phyloP scores from a whole-genome alignment of 225 moss, liverwort and hornwort species.

The Physcomitrellopsis africana region DNA sequence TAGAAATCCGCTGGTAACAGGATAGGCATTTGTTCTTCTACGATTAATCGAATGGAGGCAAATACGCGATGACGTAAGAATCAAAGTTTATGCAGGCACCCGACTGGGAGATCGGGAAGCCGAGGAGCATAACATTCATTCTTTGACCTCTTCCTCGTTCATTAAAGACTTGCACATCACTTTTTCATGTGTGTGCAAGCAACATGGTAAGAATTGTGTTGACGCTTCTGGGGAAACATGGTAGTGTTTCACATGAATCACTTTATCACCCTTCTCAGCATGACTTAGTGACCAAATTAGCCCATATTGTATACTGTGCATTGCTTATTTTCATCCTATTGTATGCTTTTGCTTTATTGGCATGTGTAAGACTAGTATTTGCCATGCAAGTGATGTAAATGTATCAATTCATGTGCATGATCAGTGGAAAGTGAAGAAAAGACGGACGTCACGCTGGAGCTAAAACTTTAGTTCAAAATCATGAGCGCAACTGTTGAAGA shows the following conservation, averaged over 20 bases:
- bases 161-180: conserved; percentile 29
- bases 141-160: conserved; percentile 45
- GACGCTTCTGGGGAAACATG: background rate
- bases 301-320: background rate
- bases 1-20: background rate
- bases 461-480: conserved; percentile 1
- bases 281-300: too few species aligned
- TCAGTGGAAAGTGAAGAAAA: conserved; percentile 32
- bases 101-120: conserved; percentile 13
- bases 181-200: conserved; percentile 19
- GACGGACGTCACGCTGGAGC: conserved; percentile 29
- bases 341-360: background rate
- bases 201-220: conserved; percentile 26
- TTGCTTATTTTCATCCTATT: background rate
- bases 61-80: too few species aligned
- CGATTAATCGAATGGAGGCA: too few species aligned
- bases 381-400: background rate
- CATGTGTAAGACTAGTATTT: background rate
- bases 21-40: background rate
- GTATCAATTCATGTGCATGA: background rate
- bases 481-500: conserved; percentile 36
- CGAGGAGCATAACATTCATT: conserved; percentile 34
- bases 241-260: background rate
- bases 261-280: too few species aligned
- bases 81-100: conserved; percentile 25